Evolutionary conservation across 208 protist species (phyloP).

Genomic region (Crithidia mellificae): DNA sequence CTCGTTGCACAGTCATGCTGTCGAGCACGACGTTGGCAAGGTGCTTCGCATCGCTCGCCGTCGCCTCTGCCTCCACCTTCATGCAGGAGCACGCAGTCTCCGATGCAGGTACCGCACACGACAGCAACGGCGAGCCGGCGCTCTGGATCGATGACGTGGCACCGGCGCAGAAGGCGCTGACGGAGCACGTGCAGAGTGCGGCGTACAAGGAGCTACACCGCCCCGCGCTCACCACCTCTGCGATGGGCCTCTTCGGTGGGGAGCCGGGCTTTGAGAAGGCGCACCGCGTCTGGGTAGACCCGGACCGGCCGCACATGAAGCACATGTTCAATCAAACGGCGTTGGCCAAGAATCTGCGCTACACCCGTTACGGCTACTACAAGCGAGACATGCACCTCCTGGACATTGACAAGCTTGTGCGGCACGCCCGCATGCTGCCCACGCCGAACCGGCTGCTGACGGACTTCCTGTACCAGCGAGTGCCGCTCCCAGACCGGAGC

Average conservation of each 20-base stretch:
- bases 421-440: conserved; percentile 87
- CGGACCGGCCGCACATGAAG: conserved; percentile 89
- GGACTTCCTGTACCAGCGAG: conserved; percentile 91
- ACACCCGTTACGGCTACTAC: conserved; percentile 90
- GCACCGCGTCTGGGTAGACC: conserved; percentile 90
- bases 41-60: conserved; percentile 41
- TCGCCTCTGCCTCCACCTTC: conserved; percentile 35
- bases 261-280: conserved; percentile 92
- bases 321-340: conserved; percentile 88
- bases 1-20: conserved; percentile 32
- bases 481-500: conserved; percentile 78
- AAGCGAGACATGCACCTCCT: conserved; percentile 91
- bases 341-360: conserved; percentile 86
- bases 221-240: conserved; percentile 70
- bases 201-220: conserved; percentile 89
- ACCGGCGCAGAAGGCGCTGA: conserved; percentile 35
- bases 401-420: conserved; percentile 90
- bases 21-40: conserved; percentile 23
- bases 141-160: conserved; percentile 85
- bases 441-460: conserved; percentile 81
- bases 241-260: conserved; percentile 88
- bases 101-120: not conserved
- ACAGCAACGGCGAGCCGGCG: not conserved
- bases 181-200: conserved; percentile 58
- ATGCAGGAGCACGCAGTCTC: conserved; percentile 15